Conservation (phyloP, 352 stramenopile genomes). For the Phytophthora agathidicida region DNA sequence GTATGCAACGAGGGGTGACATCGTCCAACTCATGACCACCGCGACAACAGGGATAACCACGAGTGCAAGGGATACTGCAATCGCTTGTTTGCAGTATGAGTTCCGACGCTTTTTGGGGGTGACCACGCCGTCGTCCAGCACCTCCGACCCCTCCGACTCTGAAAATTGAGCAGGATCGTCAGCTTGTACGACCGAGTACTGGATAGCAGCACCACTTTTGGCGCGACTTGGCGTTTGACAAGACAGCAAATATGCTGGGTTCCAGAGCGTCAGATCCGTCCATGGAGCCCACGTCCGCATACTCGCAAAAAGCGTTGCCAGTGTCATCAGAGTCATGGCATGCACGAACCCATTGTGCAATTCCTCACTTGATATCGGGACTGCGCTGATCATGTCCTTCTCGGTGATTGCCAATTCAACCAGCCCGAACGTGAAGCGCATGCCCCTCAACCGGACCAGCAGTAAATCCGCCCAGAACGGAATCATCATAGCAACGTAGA, state of each 20-base stretch:
- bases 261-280: background rate
- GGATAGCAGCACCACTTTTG: too few relatives aligned
- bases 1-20: background rate
- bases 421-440: background rate
- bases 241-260: background rate
- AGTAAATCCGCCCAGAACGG: background rate
- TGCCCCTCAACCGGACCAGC: background rate
- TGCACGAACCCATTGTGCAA: background rate
- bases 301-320: background rate
- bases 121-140: too few relatives aligned
- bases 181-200: too few relatives aligned
- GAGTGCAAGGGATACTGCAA: background rate
- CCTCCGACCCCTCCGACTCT: too few relatives aligned
- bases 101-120: too few relatives aligned
- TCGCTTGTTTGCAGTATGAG: background rate
- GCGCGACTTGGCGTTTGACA: background rate
- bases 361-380: background rate
- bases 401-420: background rate
- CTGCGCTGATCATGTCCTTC: background rate
- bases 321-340: background rate
- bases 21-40: background rate
- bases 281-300: background rate
- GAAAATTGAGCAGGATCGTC: background rate
- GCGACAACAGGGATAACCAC: background rate
- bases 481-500: background rate